Conservation (phyloP, 2,329 filamentous ascomycete genomes). For the Arthrobotrys conoides region DNA sequence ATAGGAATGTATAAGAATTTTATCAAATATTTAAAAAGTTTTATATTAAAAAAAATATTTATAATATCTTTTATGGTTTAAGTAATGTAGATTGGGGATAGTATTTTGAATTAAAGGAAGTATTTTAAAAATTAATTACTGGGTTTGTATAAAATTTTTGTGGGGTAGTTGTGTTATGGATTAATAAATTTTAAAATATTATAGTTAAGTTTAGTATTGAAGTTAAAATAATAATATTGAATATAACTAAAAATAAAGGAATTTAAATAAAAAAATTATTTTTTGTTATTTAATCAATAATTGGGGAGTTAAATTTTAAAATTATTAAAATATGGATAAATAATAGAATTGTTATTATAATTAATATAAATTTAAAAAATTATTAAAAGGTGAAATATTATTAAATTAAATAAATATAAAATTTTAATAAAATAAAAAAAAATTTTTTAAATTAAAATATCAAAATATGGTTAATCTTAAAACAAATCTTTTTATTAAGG, state of each 20-base stretch:
- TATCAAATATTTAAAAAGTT: not conserved
- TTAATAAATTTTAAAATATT: conserved; percentile 9
- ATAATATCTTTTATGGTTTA: not conserved
- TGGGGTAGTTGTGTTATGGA: not conserved
- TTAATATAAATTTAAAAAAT: not conserved
- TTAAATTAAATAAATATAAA: not conserved
- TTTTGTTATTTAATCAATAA: conserved; percentile 6
- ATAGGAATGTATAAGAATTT: not conserved
- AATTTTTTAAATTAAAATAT: not conserved
- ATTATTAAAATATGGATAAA: conserved; percentile 28
- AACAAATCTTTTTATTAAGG: not conserved
- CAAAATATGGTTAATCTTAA: not conserved
- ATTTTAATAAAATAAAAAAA: conserved; percentile 21
- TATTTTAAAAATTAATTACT: not conserved
- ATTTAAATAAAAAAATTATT: not conserved
- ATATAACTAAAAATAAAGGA: not conserved
- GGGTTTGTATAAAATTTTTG: not conserved
- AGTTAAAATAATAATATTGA: not conserved
- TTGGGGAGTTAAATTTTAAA: not conserved
- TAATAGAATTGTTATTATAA: conserved; percentile 35
- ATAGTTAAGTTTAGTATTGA: not conserved
- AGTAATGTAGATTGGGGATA: not conserved
- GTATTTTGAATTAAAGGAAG: not conserved
- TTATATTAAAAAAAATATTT: conserved; percentile 1
- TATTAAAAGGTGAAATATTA: not conserved